A percentile compares a stretch with the other conserved stretches of the same genome.
Evolutionary conservation across 1,139 yeast species (phyloP).

Genomic region (Keqinozyma sinolaborantium): DNA sequence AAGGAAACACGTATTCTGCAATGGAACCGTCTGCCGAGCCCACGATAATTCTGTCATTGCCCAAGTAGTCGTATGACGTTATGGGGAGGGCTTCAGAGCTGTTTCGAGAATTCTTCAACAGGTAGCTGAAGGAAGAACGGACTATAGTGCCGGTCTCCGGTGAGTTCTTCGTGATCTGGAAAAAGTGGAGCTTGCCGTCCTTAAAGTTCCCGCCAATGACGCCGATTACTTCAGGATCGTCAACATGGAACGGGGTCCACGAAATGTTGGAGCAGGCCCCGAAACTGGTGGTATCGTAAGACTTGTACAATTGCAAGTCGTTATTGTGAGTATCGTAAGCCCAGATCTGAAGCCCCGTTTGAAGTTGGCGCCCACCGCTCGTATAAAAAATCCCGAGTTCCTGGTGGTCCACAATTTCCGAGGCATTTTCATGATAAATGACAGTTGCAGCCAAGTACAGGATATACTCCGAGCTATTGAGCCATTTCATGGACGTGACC

Average conservation of each 20-base stretch:
- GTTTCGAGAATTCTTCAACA: constrained; percentile 14
- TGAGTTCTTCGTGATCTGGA: constrained; percentile 29
- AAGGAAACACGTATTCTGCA: constrained; percentile 53
- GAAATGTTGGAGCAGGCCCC: constrained; percentile 55
- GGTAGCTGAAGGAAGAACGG: constrained; percentile 26
- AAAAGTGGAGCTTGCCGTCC: constrained; percentile 59
- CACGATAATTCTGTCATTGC: constrained; percentile 46
- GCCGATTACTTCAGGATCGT: constrained; percentile 29
- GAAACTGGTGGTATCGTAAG: constrained; percentile 33
- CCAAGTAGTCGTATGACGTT: constrained; percentile 54
- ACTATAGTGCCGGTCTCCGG: constrained; percentile 20
- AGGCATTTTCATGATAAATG: constrained; percentile 25
- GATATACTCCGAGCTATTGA: constrained; percentile 18
- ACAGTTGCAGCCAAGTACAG: constrained; percentile 54
- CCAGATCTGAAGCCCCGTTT: constrained; percentile 47
- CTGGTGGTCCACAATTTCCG: constrained; percentile 21
- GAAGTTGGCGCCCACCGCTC: constrained; percentile 3
- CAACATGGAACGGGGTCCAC: constrained; percentile 42
- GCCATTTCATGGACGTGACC: constrained; percentile 56
- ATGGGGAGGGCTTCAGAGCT: constrained; percentile 23
- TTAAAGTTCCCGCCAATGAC: constrained; percentile 54
- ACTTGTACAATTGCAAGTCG: constrained; percentile 23
- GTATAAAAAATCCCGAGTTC: constrained; percentile 30
- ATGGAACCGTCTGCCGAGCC: constrained; percentile 68
- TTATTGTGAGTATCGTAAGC: constrained; percentile 28